These are phyloP conservation scores for Byssoonygena ceratinophila DNA, from an alignment of 2,329 filamentous ascomycete species.

Conservation along the genomic window DNA sequence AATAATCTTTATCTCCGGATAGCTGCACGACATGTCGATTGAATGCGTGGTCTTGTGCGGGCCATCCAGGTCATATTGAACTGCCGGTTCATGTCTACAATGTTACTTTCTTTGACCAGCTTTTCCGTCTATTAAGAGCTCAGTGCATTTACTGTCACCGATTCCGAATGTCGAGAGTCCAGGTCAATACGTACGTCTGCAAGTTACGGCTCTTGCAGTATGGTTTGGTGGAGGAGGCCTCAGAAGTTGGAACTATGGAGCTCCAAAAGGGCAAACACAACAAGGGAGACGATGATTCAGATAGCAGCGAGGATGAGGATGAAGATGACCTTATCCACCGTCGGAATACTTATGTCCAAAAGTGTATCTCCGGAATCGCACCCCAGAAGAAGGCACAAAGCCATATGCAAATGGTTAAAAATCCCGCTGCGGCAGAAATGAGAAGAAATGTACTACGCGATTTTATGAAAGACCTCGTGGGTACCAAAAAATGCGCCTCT, in stretches of 20 bases:
- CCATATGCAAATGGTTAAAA: constrained; percentile 52
- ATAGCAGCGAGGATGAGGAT: constrained; percentile 54
- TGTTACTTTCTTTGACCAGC: constrained; percentile 90
- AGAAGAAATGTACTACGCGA: constrained; percentile 67
- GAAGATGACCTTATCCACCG: constrained; percentile 44
- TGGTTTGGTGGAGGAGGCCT: constrained; percentile 63
- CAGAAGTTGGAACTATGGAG: constrained; percentile 45
- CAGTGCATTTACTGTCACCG: constrained; percentile 87
- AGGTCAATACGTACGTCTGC: constrained; percentile 69
- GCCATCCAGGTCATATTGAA: constrained; percentile 90
- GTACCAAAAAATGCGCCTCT: constrained; percentile 57
- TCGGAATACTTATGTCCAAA: constrained; percentile 59
- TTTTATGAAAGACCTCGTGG: constrained; percentile 64
- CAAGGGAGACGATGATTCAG: constrained; percentile 47
- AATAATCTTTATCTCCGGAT: constrained; percentile 16
- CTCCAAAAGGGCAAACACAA: constrained; percentile 37
- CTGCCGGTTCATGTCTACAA: constrained; percentile 90
- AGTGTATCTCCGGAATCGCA: constrained; percentile 54
- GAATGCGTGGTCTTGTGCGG: constrained; percentile 69
- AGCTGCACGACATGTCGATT: constrained; percentile 91
- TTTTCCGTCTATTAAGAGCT: constrained; percentile 70
- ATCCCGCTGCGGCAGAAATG: constrained; percentile 69
- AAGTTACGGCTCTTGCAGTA: constrained; percentile 77
- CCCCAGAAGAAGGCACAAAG: constrained; percentile 35
- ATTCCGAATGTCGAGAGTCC: constrained; percentile 65